These are phyloP conservation scores for Jaapia argillacea DNA, from an alignment of 768 basidiomycete genomes.

Conservation along the genomic window DNA sequence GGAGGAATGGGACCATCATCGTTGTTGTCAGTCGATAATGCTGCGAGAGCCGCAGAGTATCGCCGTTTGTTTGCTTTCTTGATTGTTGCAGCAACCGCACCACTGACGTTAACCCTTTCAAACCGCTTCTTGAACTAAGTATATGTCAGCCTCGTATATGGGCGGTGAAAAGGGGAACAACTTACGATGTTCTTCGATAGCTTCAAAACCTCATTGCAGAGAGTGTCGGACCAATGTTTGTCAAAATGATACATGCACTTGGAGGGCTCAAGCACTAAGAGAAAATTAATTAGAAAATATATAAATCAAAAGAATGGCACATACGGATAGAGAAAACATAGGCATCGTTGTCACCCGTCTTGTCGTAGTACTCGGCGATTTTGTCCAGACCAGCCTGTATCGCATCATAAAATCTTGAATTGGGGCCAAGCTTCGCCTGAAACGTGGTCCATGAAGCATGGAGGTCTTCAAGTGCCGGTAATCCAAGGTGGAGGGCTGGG, in stretches of 20 bases:
- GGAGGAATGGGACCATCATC: not conserved
- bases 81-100: too few relatives aligned
- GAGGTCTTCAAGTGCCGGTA: conserved; percentile 20
- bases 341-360: conserved; percentile 19
- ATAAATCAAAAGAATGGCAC: too few relatives aligned
- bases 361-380: conserved; percentile 23
- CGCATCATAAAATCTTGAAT: conserved; percentile 11
- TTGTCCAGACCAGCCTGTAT: conserved; percentile 20
- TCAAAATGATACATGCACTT: conserved; percentile 8
- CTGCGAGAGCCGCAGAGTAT: not conserved
- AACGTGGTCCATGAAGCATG: conserved; percentile 16
- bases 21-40: not conserved
- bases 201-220: not conserved
- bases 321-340: conserved; percentile 24
- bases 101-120: not conserved
- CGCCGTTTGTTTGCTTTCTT: not conserved
- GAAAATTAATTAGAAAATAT: not conserved
- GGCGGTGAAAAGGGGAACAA: too few relatives aligned
- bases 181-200: conserved; percentile 8
- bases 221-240: conserved; percentile 8
- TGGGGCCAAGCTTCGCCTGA: conserved; percentile 7
- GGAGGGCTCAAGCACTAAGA: conserved; percentile 11
- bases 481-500: conserved; percentile 15
- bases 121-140: not conserved
- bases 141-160: too few relatives aligned